These are phyloP conservation scores for Forsythia viridissima DNA, from an alignment of 257 asterid genomes.

Conservation along the genomic window DNA sequence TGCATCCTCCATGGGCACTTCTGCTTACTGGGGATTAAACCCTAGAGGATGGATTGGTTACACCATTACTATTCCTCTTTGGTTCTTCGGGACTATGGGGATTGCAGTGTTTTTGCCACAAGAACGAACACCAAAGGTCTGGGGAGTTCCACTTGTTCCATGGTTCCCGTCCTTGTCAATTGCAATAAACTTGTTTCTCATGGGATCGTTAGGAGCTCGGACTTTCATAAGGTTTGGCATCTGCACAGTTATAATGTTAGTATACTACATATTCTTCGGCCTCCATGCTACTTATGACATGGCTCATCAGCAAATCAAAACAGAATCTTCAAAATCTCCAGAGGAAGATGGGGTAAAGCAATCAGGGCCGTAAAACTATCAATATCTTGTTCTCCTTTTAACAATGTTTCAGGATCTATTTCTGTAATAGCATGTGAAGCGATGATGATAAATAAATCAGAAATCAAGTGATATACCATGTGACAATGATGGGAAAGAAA, in stretches of 20 bases:
- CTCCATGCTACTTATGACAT: conserved; percentile 62
- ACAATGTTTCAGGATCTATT: not conserved
- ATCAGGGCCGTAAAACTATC: conserved; percentile 12
- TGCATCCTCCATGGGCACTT: conserved; percentile 54
- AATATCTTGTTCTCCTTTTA: not conserved
- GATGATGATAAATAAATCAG: not conserved
- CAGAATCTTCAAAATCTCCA: conserved; percentile 18
- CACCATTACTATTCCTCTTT: conserved; percentile 41
- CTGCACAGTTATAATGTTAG: conserved; percentile 47
- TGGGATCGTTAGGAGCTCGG: conserved; percentile 58
- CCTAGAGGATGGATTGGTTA: conserved; percentile 56
- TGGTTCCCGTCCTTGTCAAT: conserved; percentile 66
- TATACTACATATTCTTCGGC: conserved; percentile 51
- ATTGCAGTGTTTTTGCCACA: conserved; percentile 48
- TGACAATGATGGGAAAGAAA: not conserved
- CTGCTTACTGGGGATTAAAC: conserved; percentile 56
- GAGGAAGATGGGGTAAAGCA: conserved; percentile 22
- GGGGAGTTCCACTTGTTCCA: conserved; percentile 72
- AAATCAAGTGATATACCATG: not conserved
- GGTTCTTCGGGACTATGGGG: conserved; percentile 53
- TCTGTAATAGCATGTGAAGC: not conserved
- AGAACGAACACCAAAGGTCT: conserved; percentile 42
- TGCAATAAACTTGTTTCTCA: conserved; percentile 57
- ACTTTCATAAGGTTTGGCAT: conserved; percentile 50
- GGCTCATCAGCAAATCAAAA: conserved; percentile 43